phyloP scores from a whole-genome alignment of 805 yeast species.

The Candida cerambycidarum region DNA sequence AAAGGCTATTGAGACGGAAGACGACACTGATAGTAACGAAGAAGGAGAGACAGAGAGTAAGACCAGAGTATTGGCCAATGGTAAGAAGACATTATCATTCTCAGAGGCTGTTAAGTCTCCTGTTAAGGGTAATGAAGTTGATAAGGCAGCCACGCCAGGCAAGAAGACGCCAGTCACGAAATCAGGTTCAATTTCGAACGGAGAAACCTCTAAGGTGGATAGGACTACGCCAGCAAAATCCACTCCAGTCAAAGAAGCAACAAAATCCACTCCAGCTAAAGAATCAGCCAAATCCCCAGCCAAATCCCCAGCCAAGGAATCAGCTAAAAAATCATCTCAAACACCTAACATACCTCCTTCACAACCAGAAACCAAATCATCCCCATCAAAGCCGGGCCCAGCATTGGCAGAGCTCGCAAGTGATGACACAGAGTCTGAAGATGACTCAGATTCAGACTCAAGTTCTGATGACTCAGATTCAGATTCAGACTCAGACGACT shows the following conservation, averaged over 20 bases:
- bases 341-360: constrained; percentile 1
- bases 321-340: too few species aligned
- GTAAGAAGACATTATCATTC: neutral
- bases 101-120: neutral
- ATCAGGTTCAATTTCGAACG: too few species aligned
- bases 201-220: too few species aligned
- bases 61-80: too few species aligned
- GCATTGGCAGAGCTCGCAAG: neutral
- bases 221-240: too few species aligned
- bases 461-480: constrained; percentile 6
- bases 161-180: too few species aligned
- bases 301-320: neutral
- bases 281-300: neutral
- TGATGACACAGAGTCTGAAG: neutral
- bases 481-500: constrained; percentile 11
- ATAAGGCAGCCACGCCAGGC: too few species aligned
- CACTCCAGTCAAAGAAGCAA: too few species aligned
- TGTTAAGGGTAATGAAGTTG: neutral
- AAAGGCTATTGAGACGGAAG: neutral
- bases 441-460: neutral
- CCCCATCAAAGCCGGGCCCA: neutral
- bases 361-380: neutral
- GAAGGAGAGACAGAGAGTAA: neutral
- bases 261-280: constrained; percentile 1
- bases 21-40: neutral